phyloP scores from a whole-genome alignment of 495 filamentous ascomycete species.

The Talaromyces adpressus region DNA sequence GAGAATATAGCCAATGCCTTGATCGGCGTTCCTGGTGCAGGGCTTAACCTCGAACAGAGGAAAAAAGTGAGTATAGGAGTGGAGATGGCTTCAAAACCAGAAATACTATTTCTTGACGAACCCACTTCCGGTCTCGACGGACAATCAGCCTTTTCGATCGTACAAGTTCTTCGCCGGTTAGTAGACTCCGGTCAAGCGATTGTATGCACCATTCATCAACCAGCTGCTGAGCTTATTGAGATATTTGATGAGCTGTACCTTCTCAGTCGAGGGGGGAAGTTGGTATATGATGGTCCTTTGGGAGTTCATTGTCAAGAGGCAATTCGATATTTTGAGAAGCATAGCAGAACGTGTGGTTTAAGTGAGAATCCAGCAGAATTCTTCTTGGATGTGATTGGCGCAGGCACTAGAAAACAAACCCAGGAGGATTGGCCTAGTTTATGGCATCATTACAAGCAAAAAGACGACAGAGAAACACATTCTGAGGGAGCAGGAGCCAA shows the following conservation, averaged over 20 bases:
- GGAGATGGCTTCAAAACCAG: slow-evolving; percentile 83
- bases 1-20: slow-evolving; percentile 37
- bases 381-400: slow-evolving; percentile 89
- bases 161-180: slow-evolving; percentile 68
- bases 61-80: slow-evolving; percentile 88
- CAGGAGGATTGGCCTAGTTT: slow-evolving; percentile 72
- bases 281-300: slow-evolving; percentile 70
- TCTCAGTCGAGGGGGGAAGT: slow-evolving; percentile 68
- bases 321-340: slow-evolving; percentile 68
- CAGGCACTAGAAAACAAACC: slow-evolving; percentile 66
- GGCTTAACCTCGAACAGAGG: slow-evolving; percentile 87
- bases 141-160: slow-evolving; percentile 81
- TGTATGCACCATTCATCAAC: slow-evolving; percentile 90
- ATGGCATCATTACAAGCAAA: slow-evolving; percentile 56
- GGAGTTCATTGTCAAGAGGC: slow-evolving; percentile 36
- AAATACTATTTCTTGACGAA: slow-evolving; percentile 93
- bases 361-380: slow-evolving; percentile 75
- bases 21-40: slow-evolving; percentile 37
- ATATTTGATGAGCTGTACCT: slow-evolving; percentile 87
- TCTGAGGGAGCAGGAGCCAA: slow-evolving; percentile 60
- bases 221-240: slow-evolving; percentile 82
- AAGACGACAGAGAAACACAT: slow-evolving; percentile 60
- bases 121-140: slow-evolving; percentile 81
- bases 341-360: slow-evolving; percentile 63
- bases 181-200: slow-evolving; percentile 81